These are phyloP conservation scores for Urochloa ruziziensis DNA, from an alignment of 176 grass and related monocot genomes.

Conservation along the genomic window DNA sequence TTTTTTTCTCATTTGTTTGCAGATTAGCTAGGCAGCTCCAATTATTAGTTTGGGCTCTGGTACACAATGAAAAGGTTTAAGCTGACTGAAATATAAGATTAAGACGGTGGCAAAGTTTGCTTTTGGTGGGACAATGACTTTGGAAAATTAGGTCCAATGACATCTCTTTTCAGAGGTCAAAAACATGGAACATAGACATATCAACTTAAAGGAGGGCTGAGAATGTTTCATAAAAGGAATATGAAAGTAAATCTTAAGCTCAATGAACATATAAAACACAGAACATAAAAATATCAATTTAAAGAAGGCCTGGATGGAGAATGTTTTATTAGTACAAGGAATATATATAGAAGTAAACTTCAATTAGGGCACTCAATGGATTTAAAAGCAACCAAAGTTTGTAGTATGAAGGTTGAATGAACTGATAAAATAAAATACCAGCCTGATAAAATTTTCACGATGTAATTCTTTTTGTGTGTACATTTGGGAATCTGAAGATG, in stretches of 20 bases:
- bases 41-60: background rate
- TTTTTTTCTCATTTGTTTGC: background rate
- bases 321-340: background rate
- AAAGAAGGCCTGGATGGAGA: background rate
- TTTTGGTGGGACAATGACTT: background rate
- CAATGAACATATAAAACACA: background rate
- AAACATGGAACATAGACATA: background rate
- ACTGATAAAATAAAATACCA: background rate
- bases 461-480: too few relatives aligned
- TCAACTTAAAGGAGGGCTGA: background rate
- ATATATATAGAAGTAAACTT: background rate
- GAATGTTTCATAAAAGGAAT: background rate
- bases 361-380: background rate
- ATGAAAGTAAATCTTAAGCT: background rate
- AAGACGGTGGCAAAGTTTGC: background rate
- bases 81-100: constrained; percentile 14
- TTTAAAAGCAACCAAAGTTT: background rate
- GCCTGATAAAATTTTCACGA: background rate
- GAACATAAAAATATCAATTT: background rate
- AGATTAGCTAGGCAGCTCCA: background rate
- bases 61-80: background rate
- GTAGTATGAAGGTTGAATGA: background rate
- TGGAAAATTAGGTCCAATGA: background rate
- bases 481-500: background rate
- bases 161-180: background rate